phyloP scores from a whole-genome alignment of 495 filamentous ascomycete genomes.

The Lasiosphaeria miniovina region DNA sequence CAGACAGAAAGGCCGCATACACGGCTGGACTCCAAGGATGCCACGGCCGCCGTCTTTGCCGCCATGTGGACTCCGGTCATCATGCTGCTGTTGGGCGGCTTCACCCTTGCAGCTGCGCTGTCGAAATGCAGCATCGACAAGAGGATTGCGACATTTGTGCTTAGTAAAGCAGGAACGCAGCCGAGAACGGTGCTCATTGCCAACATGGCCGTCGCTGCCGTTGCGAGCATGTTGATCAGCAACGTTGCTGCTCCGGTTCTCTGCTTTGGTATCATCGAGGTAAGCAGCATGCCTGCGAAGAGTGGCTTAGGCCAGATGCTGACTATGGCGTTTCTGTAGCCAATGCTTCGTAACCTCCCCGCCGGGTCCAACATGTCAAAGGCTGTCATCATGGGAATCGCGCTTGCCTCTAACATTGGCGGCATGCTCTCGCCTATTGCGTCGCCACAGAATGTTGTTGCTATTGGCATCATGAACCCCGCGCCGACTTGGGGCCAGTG shows the following conservation, averaged over 20 bases:
- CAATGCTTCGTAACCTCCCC: conserved; percentile 88
- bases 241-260: conserved; percentile 98
- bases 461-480: conserved; percentile 89
- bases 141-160: conserved; percentile 92
- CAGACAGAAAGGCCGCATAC: conserved; percentile 65
- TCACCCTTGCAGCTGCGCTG: conserved; percentile 90
- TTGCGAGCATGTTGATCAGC: conserved; percentile 97
- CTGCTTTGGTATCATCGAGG: conserved; percentile 91
- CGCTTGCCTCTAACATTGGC: conserved; percentile 90
- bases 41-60: conserved; percentile 77
- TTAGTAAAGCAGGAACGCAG: conserved; percentile 91
- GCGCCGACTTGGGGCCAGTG: conserved; percentile 87
- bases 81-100: conserved; percentile 95
- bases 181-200: conserved; percentile 84
- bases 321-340: conserved; percentile 33
- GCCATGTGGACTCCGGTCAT: conserved; percentile 99
- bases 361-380: conserved; percentile 88
- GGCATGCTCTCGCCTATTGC: conserved; percentile 96
- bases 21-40: conserved; percentile 69
- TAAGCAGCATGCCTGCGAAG: background rate
- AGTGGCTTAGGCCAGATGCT: conserved; percentile 32
- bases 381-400: conserved; percentile 93
- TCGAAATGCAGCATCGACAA: conserved; percentile 98
- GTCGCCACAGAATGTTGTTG: conserved; percentile 95
- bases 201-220: conserved; percentile 98